A percentile compares a stretch with the other conserved stretches of the same genome.
Conservation (phyloP, 2,329 filamentous ascomycete genomes). For the Spiromastix sp. region DNA sequence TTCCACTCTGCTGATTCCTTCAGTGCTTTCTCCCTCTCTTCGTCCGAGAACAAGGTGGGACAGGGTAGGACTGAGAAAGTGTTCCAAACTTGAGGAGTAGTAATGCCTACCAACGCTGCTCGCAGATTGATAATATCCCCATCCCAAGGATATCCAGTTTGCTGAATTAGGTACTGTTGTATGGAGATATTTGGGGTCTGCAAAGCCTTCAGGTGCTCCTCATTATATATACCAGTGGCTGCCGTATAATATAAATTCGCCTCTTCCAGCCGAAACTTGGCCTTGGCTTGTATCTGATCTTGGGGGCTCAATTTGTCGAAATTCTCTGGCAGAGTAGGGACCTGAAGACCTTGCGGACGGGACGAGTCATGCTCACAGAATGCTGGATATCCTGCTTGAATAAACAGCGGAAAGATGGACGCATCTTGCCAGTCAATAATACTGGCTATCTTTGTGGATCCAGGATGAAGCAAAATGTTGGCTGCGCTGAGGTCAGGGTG, state of each 20-base stretch:
- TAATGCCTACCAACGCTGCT: slow-evolving; percentile 15
- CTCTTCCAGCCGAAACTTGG: slow-evolving; percentile 15
- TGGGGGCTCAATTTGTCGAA: slow-evolving; percentile 15
- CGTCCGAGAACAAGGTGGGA: slow-evolving; percentile 5
- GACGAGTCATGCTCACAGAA: slow-evolving; percentile 19
- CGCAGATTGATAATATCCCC: slow-evolving; percentile 20
- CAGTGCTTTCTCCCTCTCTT: slow-evolving; percentile 5
- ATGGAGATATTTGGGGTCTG: slow-evolving; percentile 16
- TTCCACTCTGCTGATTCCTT: slow-evolving; percentile 9
- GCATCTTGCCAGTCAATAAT: slow-evolving; percentile 22
- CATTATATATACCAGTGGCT: slow-evolving; percentile 17
- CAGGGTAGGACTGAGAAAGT: slow-evolving; percentile 3
- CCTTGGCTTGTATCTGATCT: slow-evolving; percentile 14
- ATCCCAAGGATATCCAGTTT: slow-evolving; percentile 21
- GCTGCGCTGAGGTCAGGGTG: slow-evolving; percentile 19
- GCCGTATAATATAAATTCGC: slow-evolving; percentile 23
- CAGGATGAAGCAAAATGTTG: slow-evolving; percentile 18
- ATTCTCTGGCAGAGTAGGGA: slow-evolving; percentile 16
- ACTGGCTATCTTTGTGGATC: slow-evolving; percentile 16
- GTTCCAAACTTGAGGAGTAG: not conserved
- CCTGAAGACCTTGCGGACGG: slow-evolving; percentile 15
- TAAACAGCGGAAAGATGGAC: slow-evolving; percentile 16
- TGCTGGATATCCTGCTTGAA: slow-evolving; percentile 15
- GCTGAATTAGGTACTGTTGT: slow-evolving; percentile 17
- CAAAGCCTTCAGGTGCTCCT: slow-evolving; percentile 14